Conservation (phyloP, 805 yeast species). For the Priceomyces castillae region DNA sequence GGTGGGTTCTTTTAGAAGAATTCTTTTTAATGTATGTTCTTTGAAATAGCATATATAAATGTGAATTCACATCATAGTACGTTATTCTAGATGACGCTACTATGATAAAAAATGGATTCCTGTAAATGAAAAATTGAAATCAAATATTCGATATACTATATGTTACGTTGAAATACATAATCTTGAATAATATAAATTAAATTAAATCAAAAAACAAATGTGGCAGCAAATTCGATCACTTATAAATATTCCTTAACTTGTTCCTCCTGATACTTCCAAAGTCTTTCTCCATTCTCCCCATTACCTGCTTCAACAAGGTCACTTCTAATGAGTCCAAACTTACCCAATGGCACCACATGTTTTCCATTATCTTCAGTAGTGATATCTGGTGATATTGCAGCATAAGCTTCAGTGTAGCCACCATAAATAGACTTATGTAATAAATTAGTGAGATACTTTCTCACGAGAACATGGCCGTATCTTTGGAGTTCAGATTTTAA, state of each 20-base stretch:
- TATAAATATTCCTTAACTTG: constrained; percentile 6
- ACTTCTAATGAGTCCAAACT: constrained; percentile 24
- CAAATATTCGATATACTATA: too few relatives aligned
- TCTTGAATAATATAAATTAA: too few relatives aligned
- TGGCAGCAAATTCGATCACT: too few relatives aligned
- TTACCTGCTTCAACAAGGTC: constrained; percentile 33
- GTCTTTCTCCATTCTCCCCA: constrained; percentile 31
- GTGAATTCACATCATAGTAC: too few relatives aligned
- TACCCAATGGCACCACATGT: constrained; percentile 39
- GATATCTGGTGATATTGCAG: constrained; percentile 39
- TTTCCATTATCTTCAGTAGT: constrained; percentile 29
- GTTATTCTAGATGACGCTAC: too few relatives aligned
- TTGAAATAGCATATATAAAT: constrained; percentile 1
- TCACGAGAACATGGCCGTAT: constrained; percentile 11
- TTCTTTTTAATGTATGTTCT: constrained; percentile 14
- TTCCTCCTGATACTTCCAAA: constrained; percentile 35
- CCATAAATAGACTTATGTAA: constrained; percentile 32
- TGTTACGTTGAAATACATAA: too few relatives aligned
- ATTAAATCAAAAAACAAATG: too few relatives aligned
- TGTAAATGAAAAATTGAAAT: too few relatives aligned
- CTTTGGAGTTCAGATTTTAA: constrained; percentile 35
- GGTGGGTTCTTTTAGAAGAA: constrained; percentile 8
- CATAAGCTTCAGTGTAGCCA: constrained; percentile 44
- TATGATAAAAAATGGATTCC: too few relatives aligned
- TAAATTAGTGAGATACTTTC: constrained; percentile 10